These are phyloP conservation scores for Penicillium sp. DNA, from an alignment of 2,329 filamentous ascomycete genomes.

Conservation along the genomic window DNA sequence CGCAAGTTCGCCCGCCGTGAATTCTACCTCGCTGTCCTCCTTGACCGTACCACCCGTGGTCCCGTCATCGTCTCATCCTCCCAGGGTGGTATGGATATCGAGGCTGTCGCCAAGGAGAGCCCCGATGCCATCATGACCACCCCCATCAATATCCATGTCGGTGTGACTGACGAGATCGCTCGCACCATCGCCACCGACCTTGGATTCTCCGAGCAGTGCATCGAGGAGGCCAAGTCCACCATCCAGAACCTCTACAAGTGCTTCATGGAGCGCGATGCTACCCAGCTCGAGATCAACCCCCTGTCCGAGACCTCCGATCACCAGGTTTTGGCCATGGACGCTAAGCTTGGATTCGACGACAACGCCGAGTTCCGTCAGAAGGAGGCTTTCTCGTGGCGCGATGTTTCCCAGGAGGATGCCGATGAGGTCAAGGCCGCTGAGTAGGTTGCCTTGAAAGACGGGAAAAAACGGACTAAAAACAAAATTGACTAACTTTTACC, in stretches of 20 bases:
- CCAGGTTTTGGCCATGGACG: constrained; percentile 98
- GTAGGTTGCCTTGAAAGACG: constrained; percentile 48
- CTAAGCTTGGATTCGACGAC: constrained; percentile 98
- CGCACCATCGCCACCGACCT: constrained; percentile 85
- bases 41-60: constrained; percentile 88
- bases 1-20: constrained; percentile 98
- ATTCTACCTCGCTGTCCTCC: constrained; percentile 98
- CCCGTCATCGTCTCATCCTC: constrained; percentile 97
- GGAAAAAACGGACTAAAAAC: background rate
- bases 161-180: constrained; percentile 94
- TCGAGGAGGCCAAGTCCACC: constrained; percentile 90
- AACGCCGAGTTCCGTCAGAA: constrained; percentile 98
- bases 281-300: constrained; percentile 99
- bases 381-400: constrained; percentile 91
- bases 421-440: constrained; percentile 97
- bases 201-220: constrained; percentile 96
- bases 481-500: background rate
- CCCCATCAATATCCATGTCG: constrained; percentile 86
- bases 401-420: constrained; percentile 91
- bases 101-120: constrained; percentile 96
- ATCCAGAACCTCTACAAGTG: constrained; percentile 99
- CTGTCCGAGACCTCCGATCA: constrained; percentile 97
- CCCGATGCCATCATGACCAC: constrained; percentile 95
- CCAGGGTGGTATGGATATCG: constrained; percentile 99
- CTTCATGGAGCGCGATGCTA: constrained; percentile 97